Conservation (phyloP, 768 basidiomycete species). For the Daedalea quercina region DNA sequence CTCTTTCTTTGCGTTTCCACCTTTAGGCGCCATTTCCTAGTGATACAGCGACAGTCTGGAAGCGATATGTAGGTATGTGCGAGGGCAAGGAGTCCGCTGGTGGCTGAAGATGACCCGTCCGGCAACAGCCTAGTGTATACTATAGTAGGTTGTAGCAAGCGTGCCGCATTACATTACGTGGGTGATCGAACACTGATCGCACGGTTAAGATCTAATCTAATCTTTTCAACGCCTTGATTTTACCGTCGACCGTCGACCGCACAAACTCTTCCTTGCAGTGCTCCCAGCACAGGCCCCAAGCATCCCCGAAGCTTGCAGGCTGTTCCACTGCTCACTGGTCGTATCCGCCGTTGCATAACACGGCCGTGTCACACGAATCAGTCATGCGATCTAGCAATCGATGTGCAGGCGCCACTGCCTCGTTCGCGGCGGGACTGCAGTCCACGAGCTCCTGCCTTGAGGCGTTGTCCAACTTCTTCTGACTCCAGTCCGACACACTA, state of each 20-base stretch:
- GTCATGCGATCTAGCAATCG: not conserved
- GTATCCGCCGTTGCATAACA: not conserved
- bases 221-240: not conserved
- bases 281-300: not conserved
- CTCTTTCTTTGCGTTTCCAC: constrained; percentile 90
- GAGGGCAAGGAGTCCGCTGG: not conserved
- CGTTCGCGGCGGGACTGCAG: not conserved
- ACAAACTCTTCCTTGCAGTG: not conserved
- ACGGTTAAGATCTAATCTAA: constrained; percentile 6
- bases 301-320: not conserved
- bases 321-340: not conserved
- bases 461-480: not conserved
- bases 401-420: not conserved
- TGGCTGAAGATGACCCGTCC: no score
- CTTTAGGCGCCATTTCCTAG: constrained; percentile 72
- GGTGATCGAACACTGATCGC: not conserved
- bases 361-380: not conserved
- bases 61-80: not conserved
- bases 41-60: not conserved
- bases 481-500: not conserved
- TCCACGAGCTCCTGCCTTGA: not conserved
- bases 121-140: no score
- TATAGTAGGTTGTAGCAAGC: not conserved
- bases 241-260: not conserved
- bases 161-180: no score